These are phyloP conservation scores for Phlebiopsis flavidoalba DNA, from an alignment of 768 basidiomycete species.

Conservation along the genomic window DNA sequence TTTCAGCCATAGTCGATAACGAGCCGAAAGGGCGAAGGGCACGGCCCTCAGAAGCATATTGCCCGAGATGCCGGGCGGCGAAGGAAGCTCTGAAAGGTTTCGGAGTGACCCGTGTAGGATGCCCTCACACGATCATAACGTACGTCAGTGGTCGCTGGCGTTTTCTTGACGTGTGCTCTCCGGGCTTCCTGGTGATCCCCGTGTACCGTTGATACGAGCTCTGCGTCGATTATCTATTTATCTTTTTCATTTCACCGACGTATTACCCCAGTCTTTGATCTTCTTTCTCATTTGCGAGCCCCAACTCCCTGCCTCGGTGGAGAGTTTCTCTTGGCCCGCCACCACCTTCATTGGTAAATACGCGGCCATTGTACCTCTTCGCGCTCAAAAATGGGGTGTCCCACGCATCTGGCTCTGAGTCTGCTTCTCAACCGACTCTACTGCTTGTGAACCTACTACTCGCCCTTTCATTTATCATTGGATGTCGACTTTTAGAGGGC, in stretches of 20 bases:
- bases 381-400: background rate
- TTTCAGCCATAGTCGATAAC: conserved; percentile 1
- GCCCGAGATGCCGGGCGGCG: conserved; percentile 32
- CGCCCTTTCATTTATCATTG: background rate
- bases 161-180: background rate
- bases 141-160: background rate
- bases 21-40: conserved; percentile 42
- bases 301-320: background rate
- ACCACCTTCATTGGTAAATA: no score
- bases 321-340: background rate
- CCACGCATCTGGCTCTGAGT: background rate
- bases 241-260: background rate
- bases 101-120: background rate
- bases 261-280: background rate
- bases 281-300: background rate
- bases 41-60: conserved; percentile 34
- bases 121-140: background rate
- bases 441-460: background rate
- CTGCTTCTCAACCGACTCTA: background rate
- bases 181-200: background rate
- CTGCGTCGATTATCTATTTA: background rate
- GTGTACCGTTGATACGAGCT: background rate
- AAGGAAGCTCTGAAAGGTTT: conserved; percentile 17
- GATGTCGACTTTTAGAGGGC: no score
- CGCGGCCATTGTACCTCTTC: background rate